These are phyloP conservation scores for Xerocomus amazonicus DNA, from an alignment of 1,284 basidiomycete genomes.

Conservation along the genomic window DNA sequence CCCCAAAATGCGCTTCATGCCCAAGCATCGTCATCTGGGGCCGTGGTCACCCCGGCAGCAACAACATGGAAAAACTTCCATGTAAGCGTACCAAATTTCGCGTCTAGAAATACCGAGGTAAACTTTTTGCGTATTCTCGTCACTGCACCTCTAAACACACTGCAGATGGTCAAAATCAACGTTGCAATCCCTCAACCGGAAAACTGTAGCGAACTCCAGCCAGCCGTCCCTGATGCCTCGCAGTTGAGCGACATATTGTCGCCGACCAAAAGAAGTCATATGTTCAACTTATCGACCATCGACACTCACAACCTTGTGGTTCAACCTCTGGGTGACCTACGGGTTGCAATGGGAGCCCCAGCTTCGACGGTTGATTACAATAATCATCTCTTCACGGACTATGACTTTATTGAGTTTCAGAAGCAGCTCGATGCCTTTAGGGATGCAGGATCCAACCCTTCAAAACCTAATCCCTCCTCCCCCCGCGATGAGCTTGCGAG, in stretches of 20 bases:
- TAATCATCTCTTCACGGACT: constrained; percentile 10
- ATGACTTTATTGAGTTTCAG: constrained; percentile 8
- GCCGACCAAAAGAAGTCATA: constrained; percentile 23
- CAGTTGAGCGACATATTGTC: constrained; percentile 12
- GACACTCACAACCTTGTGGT: constrained; percentile 27
- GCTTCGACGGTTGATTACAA: constrained; percentile 7
- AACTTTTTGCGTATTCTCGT: too few species aligned
- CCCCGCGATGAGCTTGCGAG: constrained; percentile 12
- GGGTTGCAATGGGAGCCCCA: constrained; percentile 27
- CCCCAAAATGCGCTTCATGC: neutral
- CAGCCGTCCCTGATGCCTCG: neutral
- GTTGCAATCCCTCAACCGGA: constrained; percentile 10
- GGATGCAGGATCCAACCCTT: neutral
- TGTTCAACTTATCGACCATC: constrained; percentile 36
- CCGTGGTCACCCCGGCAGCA: neutral
- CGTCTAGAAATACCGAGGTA: neutral
- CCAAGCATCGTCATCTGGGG: constrained; percentile 4
- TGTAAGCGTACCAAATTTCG: neutral
- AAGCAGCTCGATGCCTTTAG: neutral
- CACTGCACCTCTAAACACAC: neutral
- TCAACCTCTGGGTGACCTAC: constrained; percentile 35
- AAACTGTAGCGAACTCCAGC: constrained; percentile 2
- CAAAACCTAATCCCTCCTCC: neutral
- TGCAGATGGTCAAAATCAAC: constrained; percentile 13
- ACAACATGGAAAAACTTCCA: constrained; percentile 13